These are phyloP conservation scores for Globisporangium nunn DNA, from an alignment of 352 stramenopile genomes.

Conservation along the genomic window DNA sequence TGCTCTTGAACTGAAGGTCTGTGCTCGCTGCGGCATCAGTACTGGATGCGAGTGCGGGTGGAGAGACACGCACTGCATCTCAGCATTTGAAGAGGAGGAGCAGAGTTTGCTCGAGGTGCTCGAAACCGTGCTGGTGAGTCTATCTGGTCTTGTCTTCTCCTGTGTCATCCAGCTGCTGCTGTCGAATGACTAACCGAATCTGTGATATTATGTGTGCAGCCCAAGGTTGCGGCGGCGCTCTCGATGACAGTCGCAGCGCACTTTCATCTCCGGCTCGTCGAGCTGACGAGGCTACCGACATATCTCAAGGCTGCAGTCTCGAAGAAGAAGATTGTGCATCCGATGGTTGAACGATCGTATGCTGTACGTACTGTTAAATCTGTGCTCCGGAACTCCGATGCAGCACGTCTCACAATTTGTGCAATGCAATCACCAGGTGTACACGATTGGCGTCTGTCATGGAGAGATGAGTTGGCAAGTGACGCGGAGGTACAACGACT, in stretches of 20 bases:
- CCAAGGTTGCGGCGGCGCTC: neutral
- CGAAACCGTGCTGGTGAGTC: conserved; percentile 17
- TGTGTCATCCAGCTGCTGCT: too few species aligned
- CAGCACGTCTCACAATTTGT: neutral
- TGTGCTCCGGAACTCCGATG: neutral
- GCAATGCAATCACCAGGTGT: conserved; percentile 21
- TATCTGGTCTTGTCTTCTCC: neutral
- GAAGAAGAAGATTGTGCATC: conserved; percentile 25
- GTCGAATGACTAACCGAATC: neutral
- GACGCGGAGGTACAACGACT: conserved; percentile 35
- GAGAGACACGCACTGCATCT: conserved; percentile 18
- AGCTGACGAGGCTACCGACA: neutral
- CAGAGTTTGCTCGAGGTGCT: conserved; percentile 25
- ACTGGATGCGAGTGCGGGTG: conserved; percentile 17
- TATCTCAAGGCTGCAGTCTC: conserved; percentile 20
- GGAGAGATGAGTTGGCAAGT: conserved; percentile 37
- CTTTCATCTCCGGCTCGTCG: neutral
- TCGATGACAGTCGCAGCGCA: neutral
- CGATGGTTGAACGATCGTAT: conserved; percentile 34
- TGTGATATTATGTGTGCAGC: conserved; percentile 1
- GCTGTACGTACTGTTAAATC: conserved; percentile 14
- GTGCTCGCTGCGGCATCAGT: conserved; percentile 18
- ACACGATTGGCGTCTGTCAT: conserved; percentile 31
- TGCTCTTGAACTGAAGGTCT: conserved; percentile 18
- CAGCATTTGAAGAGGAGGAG: conserved; percentile 13